Evolutionary conservation across 768 basidiomycete genomes (phyloP).

Genomic region (Tremella mesenterica): DNA sequence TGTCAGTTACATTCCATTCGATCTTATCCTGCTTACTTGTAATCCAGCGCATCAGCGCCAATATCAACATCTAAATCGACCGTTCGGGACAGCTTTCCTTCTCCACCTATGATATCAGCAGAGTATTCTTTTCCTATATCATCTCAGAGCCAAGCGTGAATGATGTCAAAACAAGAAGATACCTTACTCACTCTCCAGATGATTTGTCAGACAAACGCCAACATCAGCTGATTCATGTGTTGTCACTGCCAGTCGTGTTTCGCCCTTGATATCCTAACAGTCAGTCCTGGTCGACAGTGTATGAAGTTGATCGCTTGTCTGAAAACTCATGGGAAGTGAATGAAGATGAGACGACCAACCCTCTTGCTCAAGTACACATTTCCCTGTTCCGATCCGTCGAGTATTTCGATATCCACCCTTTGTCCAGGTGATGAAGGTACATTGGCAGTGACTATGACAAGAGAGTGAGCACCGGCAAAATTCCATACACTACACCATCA

Average conservation of each 20-base stretch:
- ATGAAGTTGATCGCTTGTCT: too few relatives aligned
- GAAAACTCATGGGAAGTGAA: too few relatives aligned
- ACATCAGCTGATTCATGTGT: constrained; percentile 88
- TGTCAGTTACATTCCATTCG: constrained; percentile 3
- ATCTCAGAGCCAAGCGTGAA: too few relatives aligned
- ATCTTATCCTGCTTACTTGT: constrained; percentile 60
- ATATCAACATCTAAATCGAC: constrained; percentile 95
- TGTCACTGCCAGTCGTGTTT: constrained; percentile 87
- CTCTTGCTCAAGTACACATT: constrained; percentile 88
- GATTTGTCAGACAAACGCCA: constrained; percentile 88
- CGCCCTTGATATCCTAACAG: constrained; percentile 61
- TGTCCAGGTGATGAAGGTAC: constrained; percentile 60
- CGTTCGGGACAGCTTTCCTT: constrained; percentile 48
- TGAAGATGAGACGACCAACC: constrained; percentile 19
- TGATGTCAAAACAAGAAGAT: background rate
- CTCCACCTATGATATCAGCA: background rate
- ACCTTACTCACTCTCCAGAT: constrained; percentile 58
- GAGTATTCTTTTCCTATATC: too few relatives aligned
- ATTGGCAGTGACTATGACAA: constrained; percentile 94
- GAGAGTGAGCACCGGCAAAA: constrained; percentile 68
- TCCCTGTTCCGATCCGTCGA: constrained; percentile 72
- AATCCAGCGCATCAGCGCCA: constrained; percentile 96
- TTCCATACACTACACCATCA: constrained; percentile 82
- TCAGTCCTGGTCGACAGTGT: background rate
- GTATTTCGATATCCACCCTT: constrained; percentile 84